Evolutionary conservation across 208 protist genomes (phyloP).

Genomic region (Leishmania lainsoni): DNA sequence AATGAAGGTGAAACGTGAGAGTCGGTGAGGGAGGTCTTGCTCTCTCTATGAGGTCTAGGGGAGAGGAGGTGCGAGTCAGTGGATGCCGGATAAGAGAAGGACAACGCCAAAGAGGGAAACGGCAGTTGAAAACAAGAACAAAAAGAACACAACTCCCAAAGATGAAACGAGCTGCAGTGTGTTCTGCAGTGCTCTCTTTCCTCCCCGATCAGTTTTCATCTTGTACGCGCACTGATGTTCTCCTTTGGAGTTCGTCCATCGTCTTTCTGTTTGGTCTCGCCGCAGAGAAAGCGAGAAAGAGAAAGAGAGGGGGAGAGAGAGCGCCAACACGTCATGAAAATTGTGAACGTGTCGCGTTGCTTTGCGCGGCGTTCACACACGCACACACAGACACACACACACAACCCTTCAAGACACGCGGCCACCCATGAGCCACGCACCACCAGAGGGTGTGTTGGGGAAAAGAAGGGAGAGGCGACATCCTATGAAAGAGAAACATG

Average conservation of each 20-base stretch:
- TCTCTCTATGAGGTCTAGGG: too few relatives aligned
- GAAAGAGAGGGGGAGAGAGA: slow-evolving; percentile 2
- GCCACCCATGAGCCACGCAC: too few relatives aligned
- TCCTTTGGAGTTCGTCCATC: neutral
- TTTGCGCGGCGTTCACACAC: too few relatives aligned
- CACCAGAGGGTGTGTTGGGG: too few relatives aligned
- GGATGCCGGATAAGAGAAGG: neutral
- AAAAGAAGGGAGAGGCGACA: too few relatives aligned
- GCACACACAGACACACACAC: too few relatives aligned
- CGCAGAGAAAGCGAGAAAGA: neutral
- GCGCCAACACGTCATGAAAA: neutral
- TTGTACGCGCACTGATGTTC: too few relatives aligned
- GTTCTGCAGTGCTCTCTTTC: too few relatives aligned
- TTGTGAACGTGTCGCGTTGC: neutral
- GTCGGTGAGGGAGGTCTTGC: neutral
- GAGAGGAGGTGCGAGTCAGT: neutral
- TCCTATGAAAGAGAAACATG: too few relatives aligned
- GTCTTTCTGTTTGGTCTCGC: neutral
- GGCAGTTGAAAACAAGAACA: too few relatives aligned
- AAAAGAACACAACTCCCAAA: neutral
- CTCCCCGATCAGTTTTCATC: too few relatives aligned
- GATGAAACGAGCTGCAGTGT: neutral
- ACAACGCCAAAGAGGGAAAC: neutral
- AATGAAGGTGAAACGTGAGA: neutral
- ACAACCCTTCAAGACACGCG: too few relatives aligned